Evolutionary conservation across 176 grass and related monocot species (phyloP).

Genomic region (Rhynchospora breviuscula): DNA sequence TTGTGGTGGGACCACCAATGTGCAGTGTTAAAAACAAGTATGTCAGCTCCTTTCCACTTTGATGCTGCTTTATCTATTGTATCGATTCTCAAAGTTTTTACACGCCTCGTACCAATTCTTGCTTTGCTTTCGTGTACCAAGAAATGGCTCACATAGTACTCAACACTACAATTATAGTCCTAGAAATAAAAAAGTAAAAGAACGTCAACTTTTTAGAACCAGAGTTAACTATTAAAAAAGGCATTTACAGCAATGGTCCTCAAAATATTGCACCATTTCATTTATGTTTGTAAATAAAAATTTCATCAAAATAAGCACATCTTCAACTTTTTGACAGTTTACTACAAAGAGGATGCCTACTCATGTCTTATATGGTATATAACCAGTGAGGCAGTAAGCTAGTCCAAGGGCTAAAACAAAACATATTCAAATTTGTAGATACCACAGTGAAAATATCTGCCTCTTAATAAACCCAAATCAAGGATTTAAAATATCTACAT

Average conservation of each 20-base stretch:
- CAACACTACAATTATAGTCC: conserved; percentile 88
- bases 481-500: conserved; percentile 15
- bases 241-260: background rate
- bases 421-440: background rate
- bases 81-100: conserved; percentile 61
- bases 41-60: conserved; percentile 68
- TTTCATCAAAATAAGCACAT: background rate
- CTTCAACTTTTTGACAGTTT: background rate
- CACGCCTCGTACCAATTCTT: conserved; percentile 52
- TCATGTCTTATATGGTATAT: background rate
- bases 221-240: background rate
- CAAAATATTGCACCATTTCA: background rate
- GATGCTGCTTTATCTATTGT: conserved; percentile 59
- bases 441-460: background rate
- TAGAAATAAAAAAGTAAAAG: conserved; percentile 15
- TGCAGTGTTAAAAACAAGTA: conserved; percentile 91
- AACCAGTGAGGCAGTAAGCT: background rate
- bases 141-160: conserved; percentile 89
- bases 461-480: background rate
- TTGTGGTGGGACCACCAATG: conserved; percentile 99
- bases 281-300: background rate
- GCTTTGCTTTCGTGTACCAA: conserved; percentile 84
- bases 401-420: background rate
- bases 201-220: background rate
- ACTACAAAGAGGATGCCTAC: background rate